Base-by-base conservation (phyloP, 2,329 filamentous ascomycete species). In the Claviceps digitariae region DNA sequence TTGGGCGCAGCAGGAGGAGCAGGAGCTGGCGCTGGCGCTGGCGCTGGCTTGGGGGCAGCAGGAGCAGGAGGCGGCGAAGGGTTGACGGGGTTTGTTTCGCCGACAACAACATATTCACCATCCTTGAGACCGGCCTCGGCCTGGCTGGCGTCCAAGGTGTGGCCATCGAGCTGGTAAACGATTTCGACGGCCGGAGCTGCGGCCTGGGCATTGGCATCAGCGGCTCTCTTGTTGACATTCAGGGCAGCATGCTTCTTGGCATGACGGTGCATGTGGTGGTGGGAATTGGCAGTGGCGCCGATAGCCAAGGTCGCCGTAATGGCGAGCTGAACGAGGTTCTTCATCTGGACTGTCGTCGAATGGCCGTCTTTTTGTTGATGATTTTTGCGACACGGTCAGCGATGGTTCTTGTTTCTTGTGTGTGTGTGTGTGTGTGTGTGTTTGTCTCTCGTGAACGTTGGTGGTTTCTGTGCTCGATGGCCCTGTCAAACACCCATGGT, bases 91-190 rank as follows among this genome's bases (percentile, higher is more conserved):
- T 70, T 70, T 46, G 76, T 73, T 64, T 81, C 78, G 59, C 81
- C 79, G 47, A 85, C 72, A 49, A 86, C 72, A 48, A 84, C 74
- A 72, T 82, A 93, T 48, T 79, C 77, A 51, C 89, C 86, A 57
- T 84, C 78, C 54, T 77, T 71, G 60, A 97, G 76, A 58, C 89
- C 88, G 53, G 79, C 66, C 70, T 84, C 77, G 52, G 89, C 89
- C 56, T 89, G 78, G 0, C 77, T 69, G 56, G 77, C 69, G 52
- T 74, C 72, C 60, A 95, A 76, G 36, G 72, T 57, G 63, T 82
- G 61, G 56, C 83, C 84, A 56, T 85, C 79, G 52, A 90, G 72
- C 65, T 84, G 76, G 70, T 90, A 96, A 54, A 84, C 77, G 53
- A 83, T 80, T 60, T 83, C 78, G 51, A 81, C 83, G 34, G 83